Percentiles rank a stretch among this genome's conserved stretches.
Evolutionary conservation across 345 rosid species (phyloP).

Genomic region (Eucalyptus viminalis): DNA sequence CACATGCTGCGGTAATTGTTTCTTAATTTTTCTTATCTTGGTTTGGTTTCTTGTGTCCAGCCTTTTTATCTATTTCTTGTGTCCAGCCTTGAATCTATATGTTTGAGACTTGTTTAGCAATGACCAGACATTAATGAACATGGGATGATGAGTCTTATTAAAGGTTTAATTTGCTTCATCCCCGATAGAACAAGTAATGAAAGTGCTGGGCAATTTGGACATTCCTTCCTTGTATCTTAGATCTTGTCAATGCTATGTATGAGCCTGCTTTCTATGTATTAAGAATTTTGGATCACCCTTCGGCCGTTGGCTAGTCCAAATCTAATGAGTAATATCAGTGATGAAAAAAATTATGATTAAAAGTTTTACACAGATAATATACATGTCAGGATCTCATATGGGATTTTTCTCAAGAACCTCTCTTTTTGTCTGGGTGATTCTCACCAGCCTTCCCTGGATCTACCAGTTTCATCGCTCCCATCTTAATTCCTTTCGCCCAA

Average conservation of each 20-base stretch:
- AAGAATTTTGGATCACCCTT: neutral
- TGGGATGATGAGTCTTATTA: neutral
- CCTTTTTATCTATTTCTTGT: neutral
- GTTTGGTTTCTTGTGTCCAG: neutral
- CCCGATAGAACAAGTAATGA: neutral
- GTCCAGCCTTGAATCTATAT: neutral
- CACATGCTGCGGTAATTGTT: slow-evolving; percentile 51
- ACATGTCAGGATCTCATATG: neutral
- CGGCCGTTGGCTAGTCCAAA: neutral
- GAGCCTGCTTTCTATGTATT: neutral
- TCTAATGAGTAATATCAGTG: neutral
- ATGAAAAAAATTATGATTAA: neutral
- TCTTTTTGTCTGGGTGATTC: neutral
- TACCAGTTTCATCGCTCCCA: neutral
- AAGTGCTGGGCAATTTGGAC: neutral
- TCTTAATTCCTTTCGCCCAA: neutral
- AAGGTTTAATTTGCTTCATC: neutral
- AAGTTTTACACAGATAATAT: neutral
- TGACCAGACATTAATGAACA: neutral
- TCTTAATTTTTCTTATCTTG: neutral
- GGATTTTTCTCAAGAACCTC: neutral
- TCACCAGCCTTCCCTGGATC: neutral
- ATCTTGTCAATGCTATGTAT: neutral
- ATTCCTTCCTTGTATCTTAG: neutral
- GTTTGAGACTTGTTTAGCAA: neutral